Conservation (phyloP, 169 alveolate species). For the Plasmodium sp. region DNA sequence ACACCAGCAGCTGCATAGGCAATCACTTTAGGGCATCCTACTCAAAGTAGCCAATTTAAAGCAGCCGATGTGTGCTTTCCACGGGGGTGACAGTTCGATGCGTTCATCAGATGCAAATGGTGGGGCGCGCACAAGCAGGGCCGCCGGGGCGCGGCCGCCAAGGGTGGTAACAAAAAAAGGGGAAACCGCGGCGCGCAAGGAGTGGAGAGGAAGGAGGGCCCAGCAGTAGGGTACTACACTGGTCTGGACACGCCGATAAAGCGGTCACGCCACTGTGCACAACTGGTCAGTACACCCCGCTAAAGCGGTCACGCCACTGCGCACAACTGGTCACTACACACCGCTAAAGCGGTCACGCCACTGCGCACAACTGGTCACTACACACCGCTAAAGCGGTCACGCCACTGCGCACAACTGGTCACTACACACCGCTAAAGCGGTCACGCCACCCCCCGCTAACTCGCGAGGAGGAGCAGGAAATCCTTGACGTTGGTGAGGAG, state of each 20-base stretch:
- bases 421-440: no score
- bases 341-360: no score
- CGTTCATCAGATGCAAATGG: not conserved
- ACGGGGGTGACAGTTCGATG: not conserved
- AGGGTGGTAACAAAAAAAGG: not conserved
- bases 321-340: no score
- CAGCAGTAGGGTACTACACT: not conserved
- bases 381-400: no score
- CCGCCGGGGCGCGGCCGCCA: not conserved
- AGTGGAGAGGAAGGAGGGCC: not conserved
- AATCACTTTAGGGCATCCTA: not conserved
- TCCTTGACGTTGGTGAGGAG: constrained; percentile 24
- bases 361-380: no score
- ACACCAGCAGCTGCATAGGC: not conserved
- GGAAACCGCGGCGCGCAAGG: not conserved
- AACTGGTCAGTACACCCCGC: no score
- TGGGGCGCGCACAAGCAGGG: not conserved
- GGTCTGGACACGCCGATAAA: not conserved
- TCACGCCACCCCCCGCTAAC: no score
- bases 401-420: no score
- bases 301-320: no score
- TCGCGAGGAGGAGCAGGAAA: constrained; percentile 11
- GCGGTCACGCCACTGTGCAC: no score
- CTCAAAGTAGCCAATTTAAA: no score
- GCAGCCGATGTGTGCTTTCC: not conserved